Conservation (phyloP, 805 yeast genomes). For the Metschnikowia vanudenii region DNA sequence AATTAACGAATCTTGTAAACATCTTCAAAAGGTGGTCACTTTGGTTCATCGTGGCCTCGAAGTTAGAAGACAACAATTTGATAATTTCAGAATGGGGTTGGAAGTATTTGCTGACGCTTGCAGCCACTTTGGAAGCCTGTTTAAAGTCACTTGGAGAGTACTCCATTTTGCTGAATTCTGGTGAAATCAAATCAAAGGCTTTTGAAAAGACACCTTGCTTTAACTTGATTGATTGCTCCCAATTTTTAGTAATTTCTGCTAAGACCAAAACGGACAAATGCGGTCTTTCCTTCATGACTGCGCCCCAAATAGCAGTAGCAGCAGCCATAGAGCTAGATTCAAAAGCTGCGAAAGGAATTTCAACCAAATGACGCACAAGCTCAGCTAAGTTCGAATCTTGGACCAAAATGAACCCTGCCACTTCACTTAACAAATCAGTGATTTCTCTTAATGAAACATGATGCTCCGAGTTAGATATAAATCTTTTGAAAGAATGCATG, state of each 20-base stretch:
- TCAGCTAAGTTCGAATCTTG: slow-evolving; percentile 44
- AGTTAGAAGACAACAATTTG: slow-evolving; percentile 66
- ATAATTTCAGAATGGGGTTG: slow-evolving; percentile 73
- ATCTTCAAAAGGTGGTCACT: slow-evolving; percentile 67
- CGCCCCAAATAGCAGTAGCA: slow-evolving; percentile 78
- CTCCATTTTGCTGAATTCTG: slow-evolving; percentile 77
- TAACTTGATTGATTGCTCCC: slow-evolving; percentile 64
- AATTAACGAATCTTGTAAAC: slow-evolving; percentile 58
- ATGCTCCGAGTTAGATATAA: slow-evolving; percentile 7
- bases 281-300: slow-evolving; percentile 66
- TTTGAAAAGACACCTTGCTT: slow-evolving; percentile 64
- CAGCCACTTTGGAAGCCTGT: slow-evolving; percentile 52
- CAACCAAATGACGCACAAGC: slow-evolving; percentile 51
- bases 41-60: slow-evolving; percentile 74
- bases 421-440: slow-evolving; percentile 44
- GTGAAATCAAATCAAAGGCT: slow-evolving; percentile 50
- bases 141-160: slow-evolving; percentile 80
- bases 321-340: slow-evolving; percentile 57
- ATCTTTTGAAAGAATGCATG: slow-evolving; percentile 20
- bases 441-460: slow-evolving; percentile 28
- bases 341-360: slow-evolving; percentile 69
- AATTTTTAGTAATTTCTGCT: slow-evolving; percentile 63
- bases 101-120: slow-evolving; percentile 45
- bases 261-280: slow-evolving; percentile 57
- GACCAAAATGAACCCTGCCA: slow-evolving; percentile 38